Base-by-base conservation (phyloP, 768 basidiomycete genomes). In the Arthromyces matolae region DNA sequence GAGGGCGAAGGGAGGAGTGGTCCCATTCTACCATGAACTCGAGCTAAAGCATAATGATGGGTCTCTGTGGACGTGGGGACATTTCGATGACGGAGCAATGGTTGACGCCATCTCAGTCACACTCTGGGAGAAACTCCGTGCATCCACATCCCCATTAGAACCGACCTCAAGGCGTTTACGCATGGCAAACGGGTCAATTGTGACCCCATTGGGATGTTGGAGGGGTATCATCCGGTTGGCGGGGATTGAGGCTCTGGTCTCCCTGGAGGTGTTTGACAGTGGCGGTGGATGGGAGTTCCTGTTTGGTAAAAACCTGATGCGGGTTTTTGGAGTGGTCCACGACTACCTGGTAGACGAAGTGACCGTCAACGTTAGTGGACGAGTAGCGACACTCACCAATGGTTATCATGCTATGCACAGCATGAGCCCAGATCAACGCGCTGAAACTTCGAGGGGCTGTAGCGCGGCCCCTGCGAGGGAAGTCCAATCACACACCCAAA, bases 281-380 rank as follows among this genome's bases (percentile, higher is more conserved):
- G 53, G 60, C 1, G 59, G 59, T 0, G 56, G 58, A 14, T 69
- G 62, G 62, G 44, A 49, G 2, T 48, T 67, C 14, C 36, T 67
- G 1, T 53, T 68, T 8, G 61, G 64, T n/a, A 68, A 68, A 44
- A 60, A 59, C 0, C 40, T 60, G 5, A 55, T 66, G 13, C 45
- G 47, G 19, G 32, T 31, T 8, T 60, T 65, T 27, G 9, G 47
- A 8, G 61, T 55, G 6, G 32, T 57, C 1, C 66, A 66, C n/a
- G 53, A 66, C 27, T 68, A 64, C 28, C 40, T 16, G 0, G 20
- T 27, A 7, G 58, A 61, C 32, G 40, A 28, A 19, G 45, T 62
- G 4, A 32, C 25, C 10, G 24, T 53, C 37, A 19, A 34, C 37
- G 37, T 36, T n/a, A 27, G 16, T 13, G 49, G 34, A 4, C 32